Base-by-base conservation (phyloP, 2,329 filamentous ascomycete species). In the Aspergillus ibericus region DNA sequence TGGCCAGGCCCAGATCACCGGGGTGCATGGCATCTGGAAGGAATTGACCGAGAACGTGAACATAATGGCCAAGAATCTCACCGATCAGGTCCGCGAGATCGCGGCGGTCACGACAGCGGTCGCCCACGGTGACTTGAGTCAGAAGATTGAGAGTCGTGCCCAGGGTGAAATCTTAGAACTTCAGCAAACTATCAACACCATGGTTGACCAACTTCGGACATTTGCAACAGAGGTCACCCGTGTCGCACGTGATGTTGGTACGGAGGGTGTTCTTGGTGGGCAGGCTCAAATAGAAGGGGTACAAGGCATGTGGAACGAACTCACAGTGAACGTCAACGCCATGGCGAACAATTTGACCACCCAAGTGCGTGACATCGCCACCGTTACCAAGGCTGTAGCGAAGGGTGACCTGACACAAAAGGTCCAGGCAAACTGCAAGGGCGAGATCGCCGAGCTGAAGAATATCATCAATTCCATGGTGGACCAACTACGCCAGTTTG, bases 391-490 rank as follows among this genome's bases (percentile, higher is more conserved):
- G 51, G 86, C 86, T 35, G 86, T 89, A 58, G 86, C 86, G 62
- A 86, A 87, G 76, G 93, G 93, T 78, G 95, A 99, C 75, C 83
- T 99, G 68, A 97, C 93, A 52, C 93, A 96, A 76, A 97, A 97
- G 76, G 93, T 99, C 38, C 92, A 96, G 75, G 93, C 93, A 61
- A 92, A 91, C 71, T 93, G 90, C 78, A 90, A 88, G 80, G 96
- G 90, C 76, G 95, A 93, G 82, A 98, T 93, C 70, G 90, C 88
- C 72, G 92, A 91, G 80, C 89, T 99, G 71, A 99, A 99, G 78
- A 93, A 92, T 60, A 98, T 95, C 48, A 99, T 98, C 81, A 99
- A 99, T 78, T 95, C 91, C 74, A 99, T 99, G 93, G 93, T 99
- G 66, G 95, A 97, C 75, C 95, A 97, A 75, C 82, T 99, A 58